Evolutionary conservation across 306 rosid species (phyloP).

Genomic region (Castanopsis chinensis): DNA sequence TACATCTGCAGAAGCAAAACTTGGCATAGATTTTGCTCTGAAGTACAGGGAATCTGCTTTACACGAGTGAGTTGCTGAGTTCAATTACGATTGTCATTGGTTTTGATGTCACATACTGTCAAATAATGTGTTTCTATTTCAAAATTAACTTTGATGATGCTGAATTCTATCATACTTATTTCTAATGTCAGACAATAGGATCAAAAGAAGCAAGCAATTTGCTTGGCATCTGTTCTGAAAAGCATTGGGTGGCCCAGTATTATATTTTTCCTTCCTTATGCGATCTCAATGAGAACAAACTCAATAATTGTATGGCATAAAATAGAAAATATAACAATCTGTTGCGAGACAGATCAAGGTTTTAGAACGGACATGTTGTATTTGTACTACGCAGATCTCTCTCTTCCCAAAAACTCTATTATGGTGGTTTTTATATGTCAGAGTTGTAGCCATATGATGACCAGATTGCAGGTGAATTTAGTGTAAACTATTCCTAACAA

Average conservation of each 20-base stretch:
- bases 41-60: slow-evolving; percentile 45
- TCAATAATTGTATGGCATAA: no score
- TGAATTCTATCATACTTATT: neutral
- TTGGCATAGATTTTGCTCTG: slow-evolving; percentile 61
- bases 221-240: neutral
- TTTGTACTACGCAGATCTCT: neutral
- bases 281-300: neutral
- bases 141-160: no score
- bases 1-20: slow-evolving; percentile 48
- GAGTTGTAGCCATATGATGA: neutral
- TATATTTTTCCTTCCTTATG: neutral
- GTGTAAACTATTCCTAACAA: neutral
- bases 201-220: neutral
- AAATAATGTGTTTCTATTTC: no score
- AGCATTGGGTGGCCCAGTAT: neutral
- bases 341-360: no score
- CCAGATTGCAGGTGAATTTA: neutral
- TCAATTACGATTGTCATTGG: neutral
- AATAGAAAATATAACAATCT: no score
- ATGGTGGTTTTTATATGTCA: neutral
- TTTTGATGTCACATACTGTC: neutral
- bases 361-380: no score
- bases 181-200: neutral
- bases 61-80: slow-evolving; percentile 38
- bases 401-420: neutral